Evolutionary conservation across 345 rosid species (phyloP).

Genomic region (Moricandia moricandioides): DNA sequence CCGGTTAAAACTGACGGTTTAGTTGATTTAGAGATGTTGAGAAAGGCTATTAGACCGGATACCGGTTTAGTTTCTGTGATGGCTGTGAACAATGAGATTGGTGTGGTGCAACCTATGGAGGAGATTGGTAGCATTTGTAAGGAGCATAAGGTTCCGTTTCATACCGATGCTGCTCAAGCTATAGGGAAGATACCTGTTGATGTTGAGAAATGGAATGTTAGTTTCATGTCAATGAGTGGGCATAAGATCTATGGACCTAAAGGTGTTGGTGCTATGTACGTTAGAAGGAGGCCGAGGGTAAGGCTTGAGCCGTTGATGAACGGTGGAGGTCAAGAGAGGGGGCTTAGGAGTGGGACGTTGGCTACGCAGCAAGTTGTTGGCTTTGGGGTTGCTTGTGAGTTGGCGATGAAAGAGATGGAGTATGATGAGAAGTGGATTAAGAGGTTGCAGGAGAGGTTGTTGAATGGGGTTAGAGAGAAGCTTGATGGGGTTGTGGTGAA

Average conservation of each 20-base stretch:
- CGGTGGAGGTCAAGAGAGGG: neutral
- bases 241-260: neutral
- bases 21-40: neutral
- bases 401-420: constrained; percentile 1
- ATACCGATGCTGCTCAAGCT: neutral
- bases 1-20: neutral
- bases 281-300: neutral
- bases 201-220: neutral
- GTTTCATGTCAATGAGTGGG: neutral
- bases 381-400: neutral
- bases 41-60: neutral
- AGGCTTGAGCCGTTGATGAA: neutral
- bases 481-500: neutral
- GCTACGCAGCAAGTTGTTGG: neutral
- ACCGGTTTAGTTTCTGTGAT: neutral
- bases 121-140: neutral
- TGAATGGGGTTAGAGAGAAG: neutral
- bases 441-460: neutral
- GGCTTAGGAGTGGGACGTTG: neutral
- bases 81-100: neutral
- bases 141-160: neutral
- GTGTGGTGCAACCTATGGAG: neutral
- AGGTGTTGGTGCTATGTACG: neutral
- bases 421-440: neutral
- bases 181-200: neutral